Base-by-base conservation (phyloP, 2,329 filamentous ascomycete species). In the Epichloe uncinata region DNA sequence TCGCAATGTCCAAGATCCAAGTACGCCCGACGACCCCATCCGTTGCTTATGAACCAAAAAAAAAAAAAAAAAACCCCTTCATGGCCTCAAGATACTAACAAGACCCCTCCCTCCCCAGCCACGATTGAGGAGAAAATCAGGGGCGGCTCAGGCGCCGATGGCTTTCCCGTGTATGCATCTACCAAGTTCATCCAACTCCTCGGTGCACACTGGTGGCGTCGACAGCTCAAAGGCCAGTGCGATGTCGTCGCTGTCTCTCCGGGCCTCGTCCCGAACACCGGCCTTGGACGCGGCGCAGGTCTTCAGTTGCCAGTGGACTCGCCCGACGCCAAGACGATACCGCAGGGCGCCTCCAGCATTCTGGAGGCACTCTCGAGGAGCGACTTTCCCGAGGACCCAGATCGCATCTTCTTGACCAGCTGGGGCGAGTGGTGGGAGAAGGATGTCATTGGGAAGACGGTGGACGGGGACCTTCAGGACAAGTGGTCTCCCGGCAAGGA, bases 381-480 rank as follows among this genome's bases (percentile, higher is more conserved):
- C 16, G 73, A 77, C 53, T 63, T 77, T 40, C 74, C 74, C 1
- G 66, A 71, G 26, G 73, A 78, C 36, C 69, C 68, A 0, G 70
- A 77, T 16, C 68, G 69, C 47, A 73, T 78, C 49, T 77, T 78
- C 58, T 55, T 78, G 43, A 77, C 73, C 0, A 76, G 73, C 55
- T 77, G 73, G 74, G 74, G 74, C 1, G 73, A 78, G 62, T 78
- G 73, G 73, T 78, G 74, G 73, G 57, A 63, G 13, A 74, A 68
- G 58, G 63, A 69, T 3, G 63, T 69, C 2, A 70, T 69, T 47
- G 63, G 55, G 12, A 60, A 63, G 49, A 63, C 63, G 1, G 60
- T 75, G 3, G 71, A 78, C 48, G 68, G 69, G 61, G 53, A 55
- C 1, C 62, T 78, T 3, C 74, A 77, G 62, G 67, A 77, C 38